A percentile compares a stretch with the other conserved stretches of the same genome.
Conservation (phyloP, 2,329 filamentous ascomycete genomes). For the Fusarium oligoseptatum region DNA sequence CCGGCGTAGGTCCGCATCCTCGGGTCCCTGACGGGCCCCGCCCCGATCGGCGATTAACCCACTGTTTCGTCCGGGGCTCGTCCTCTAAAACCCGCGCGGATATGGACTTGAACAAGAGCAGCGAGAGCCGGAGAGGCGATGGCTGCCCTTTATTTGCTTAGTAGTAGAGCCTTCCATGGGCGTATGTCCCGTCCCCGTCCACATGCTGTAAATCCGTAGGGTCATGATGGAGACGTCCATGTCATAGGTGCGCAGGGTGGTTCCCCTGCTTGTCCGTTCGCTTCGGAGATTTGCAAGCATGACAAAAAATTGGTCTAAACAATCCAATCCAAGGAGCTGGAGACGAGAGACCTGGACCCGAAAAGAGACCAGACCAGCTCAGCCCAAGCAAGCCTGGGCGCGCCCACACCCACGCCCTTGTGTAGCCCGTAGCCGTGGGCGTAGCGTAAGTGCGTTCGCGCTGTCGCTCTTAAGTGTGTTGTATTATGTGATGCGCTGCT, state of each 20-base stretch:
- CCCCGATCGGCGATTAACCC: constrained; percentile 42
- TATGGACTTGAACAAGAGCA: constrained; percentile 15
- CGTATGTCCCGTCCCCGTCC: not conserved
- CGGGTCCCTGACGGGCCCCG: constrained; percentile 30
- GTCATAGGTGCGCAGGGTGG: not conserved
- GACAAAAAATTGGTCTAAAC: constrained; percentile 32
- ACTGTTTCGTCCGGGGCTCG: constrained; percentile 32
- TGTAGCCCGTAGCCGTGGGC: not conserved
- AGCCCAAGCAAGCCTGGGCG: not conserved
- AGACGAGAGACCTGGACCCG: not conserved
- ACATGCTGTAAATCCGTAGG: not conserved
- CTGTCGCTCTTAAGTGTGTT: not conserved
- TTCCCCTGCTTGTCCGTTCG: not conserved
- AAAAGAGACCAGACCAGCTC: not conserved
- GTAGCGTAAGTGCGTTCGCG: not conserved
- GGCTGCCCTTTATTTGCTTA: constrained; percentile 6
- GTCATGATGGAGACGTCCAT: not conserved
- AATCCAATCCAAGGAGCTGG: not conserved
- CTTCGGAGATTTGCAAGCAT: constrained; percentile 47
- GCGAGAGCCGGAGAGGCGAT: not conserved
- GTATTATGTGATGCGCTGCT: not conserved
- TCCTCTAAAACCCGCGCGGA: constrained; percentile 37
- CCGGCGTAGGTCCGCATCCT: constrained; percentile 20
- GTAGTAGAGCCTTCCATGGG: constrained; percentile 15
- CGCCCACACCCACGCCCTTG: constrained; percentile 32